Base-by-base conservation (phyloP, 352 stramenopile species). In the Phytophthora podocarpi region DNA sequence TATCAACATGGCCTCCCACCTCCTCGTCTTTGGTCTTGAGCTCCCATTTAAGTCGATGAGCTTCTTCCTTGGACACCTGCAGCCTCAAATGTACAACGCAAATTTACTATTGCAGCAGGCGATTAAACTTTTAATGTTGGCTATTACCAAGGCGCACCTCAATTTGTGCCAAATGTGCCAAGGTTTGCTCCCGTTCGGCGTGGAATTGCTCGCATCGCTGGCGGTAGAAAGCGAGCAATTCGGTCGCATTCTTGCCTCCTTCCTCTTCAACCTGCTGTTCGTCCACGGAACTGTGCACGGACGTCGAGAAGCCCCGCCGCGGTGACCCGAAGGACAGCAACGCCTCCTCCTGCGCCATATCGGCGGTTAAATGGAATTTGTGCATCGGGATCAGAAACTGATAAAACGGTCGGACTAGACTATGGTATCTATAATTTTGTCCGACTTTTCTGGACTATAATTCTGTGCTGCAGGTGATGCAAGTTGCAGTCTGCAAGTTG, bases 51-150 rank as follows among this genome's bases (percentile, higher is more conserved):
- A 82, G 57, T 15, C 79, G 72, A 67, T 94, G 82, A 16, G 80
- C 50, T 68, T 93, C 76, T 46, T 93, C 87, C 43, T 92, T 91
- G 6, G 80, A 82, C 8, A 91, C 76, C 80, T 94, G 21, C n/a
- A n/a, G n/a, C n/a, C n/a, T n/a, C n/a, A n/a, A n/a, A n/a, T n/a
- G n/a, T n/a, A n/a, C 18, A 41, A n/a, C 16, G 4, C 7, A 13
- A 32, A 30, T 31, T 16, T 32, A 45, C 23, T 18, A 40, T 56
- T 23, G 18, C 7, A 31, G 10, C 26, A 36, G 3, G 13, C 28
- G 23, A 30, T 28, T 39, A 46, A 24, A 5, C 28, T 7, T 55
- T 46, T 47, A 47, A 31, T 43, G 45, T 42, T 24, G 26, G 12
- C 15, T 40, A 48, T 53, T 49, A 16, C 8, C 41, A 40, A 27